phyloP scores from a whole-genome alignment of 345 rosid genomes.

The Salix koriyanagi region DNA sequence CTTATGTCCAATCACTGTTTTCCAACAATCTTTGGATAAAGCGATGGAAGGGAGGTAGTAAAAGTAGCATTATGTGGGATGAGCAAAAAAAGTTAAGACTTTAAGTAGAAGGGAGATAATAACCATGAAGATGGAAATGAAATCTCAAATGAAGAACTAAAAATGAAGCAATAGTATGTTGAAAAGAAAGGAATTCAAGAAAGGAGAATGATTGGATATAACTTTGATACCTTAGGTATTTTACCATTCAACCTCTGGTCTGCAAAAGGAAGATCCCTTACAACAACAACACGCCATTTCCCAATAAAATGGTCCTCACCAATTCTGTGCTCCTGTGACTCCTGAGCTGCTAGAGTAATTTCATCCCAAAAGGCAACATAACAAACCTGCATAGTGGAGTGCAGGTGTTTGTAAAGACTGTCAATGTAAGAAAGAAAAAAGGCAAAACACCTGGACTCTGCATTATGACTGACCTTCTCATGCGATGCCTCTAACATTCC shows the following conservation, averaged over 20 bases:
- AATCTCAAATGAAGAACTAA: neutral
- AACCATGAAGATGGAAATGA: too few relatives aligned
- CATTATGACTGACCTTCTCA: conserved; percentile 52
- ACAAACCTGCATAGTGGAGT: conserved; percentile 64
- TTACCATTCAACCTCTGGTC: conserved; percentile 96
- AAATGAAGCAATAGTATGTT: neutral
- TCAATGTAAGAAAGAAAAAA: neutral
- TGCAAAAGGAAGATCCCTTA: conserved; percentile 69
- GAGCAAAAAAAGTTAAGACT: too few relatives aligned
- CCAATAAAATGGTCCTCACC: conserved; percentile 58
- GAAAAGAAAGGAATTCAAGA: neutral
- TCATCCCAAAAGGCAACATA: conserved; percentile 97
- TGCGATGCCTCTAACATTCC: conserved; percentile 68
- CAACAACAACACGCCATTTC: conserved; percentile 83
- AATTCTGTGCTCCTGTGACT: conserved; percentile 48
- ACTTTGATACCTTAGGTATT: conserved; percentile 76
- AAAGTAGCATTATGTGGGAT: too few relatives aligned
- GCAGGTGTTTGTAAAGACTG: conserved; percentile 13
- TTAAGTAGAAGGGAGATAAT: too few relatives aligned
- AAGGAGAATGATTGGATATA: too few relatives aligned
- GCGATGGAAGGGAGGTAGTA: too few relatives aligned
- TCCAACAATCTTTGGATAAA: too few relatives aligned
- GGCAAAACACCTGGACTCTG: conserved; percentile 4
- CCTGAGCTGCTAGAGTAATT: conserved; percentile 69
- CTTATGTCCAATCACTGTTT: too few relatives aligned